A percentile compares a stretch with the other conserved stretches of the same genome.
These are phyloP conservation scores for Fusarium liriodendri DNA, from an alignment of 2,329 filamentous ascomycete genomes.

Conservation along the genomic window DNA sequence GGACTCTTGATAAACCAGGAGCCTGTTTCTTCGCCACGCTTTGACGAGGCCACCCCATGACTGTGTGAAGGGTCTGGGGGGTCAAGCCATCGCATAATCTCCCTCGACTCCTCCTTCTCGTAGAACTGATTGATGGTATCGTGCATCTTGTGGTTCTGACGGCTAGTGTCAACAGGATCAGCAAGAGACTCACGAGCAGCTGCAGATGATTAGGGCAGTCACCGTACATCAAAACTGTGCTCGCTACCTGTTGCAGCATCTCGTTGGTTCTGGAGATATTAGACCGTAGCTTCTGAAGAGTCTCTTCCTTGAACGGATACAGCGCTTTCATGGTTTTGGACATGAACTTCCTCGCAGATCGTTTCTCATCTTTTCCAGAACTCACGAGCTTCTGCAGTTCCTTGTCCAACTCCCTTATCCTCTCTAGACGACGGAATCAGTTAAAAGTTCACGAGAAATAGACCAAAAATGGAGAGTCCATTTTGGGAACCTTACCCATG, in stretches of 20 bases:
- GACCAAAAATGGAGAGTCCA: too few species aligned
- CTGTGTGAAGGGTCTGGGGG: neutral
- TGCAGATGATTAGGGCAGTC: too few species aligned
- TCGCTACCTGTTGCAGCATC: neutral
- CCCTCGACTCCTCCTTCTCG: neutral
- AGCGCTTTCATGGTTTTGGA: neutral
- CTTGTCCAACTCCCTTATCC: neutral
- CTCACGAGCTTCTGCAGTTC: neutral
- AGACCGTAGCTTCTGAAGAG: neutral
- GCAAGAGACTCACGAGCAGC: neutral
- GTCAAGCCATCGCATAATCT: neutral
- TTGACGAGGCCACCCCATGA: neutral
- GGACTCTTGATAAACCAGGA: neutral
- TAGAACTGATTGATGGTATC: neutral
- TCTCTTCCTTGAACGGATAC: neutral
- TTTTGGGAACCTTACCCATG: neutral
- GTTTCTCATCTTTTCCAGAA: neutral
- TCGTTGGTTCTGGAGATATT: neutral
- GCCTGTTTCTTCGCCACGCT: neutral
- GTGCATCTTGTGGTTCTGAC: neutral
- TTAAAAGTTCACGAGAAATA: neutral
- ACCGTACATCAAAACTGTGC: neutral
- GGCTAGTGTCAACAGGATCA: neutral
- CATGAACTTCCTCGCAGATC: neutral
- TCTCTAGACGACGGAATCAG: neutral